These are phyloP conservation scores for Ophidiomyces ophidiicola DNA, from an alignment of 2,329 filamentous ascomycete species.

Conservation along the genomic window DNA sequence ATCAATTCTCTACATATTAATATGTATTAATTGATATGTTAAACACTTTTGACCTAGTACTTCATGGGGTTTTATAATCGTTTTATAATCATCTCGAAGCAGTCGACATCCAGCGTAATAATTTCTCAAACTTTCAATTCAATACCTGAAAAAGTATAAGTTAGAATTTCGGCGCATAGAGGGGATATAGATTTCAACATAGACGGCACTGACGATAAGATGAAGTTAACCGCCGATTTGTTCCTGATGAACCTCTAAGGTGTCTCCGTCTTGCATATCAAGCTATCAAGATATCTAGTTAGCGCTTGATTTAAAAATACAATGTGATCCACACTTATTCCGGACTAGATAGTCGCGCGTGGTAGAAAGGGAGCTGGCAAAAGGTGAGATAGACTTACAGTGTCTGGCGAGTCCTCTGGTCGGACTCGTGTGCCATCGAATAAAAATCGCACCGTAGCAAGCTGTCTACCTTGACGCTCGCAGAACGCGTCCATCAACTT, in stretches of 20 bases:
- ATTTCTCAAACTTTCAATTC: no score
- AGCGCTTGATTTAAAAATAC: neutral
- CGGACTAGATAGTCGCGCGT: neutral
- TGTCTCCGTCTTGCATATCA: slow-evolving; percentile 93
- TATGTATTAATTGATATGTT: no score
- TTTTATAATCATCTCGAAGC: no score
- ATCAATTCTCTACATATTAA: no score
- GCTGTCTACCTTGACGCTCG: slow-evolving; percentile 82
- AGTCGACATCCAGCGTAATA: no score
- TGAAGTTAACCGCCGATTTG: slow-evolving; percentile 74
- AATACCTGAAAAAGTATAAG: no score
- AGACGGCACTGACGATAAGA: no score
- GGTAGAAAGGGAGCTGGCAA: neutral
- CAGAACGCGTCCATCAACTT: slow-evolving; percentile 99
- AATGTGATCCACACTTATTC: neutral
- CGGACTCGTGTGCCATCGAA: slow-evolving; percentile 94
- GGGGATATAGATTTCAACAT: no score
- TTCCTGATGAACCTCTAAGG: slow-evolving; percentile 93
- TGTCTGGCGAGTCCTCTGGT: slow-evolving; percentile 77
- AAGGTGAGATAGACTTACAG: slow-evolving; percentile 49
- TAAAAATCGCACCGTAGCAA: slow-evolving; percentile 76
- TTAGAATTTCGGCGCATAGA: no score
- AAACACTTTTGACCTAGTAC: no score
- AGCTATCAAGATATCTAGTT: slow-evolving; percentile 46
- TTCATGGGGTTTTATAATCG: no score